These are phyloP conservation scores for Kuraishia hungarica DNA, from an alignment of 805 yeast genomes.

Conservation along the genomic window DNA sequence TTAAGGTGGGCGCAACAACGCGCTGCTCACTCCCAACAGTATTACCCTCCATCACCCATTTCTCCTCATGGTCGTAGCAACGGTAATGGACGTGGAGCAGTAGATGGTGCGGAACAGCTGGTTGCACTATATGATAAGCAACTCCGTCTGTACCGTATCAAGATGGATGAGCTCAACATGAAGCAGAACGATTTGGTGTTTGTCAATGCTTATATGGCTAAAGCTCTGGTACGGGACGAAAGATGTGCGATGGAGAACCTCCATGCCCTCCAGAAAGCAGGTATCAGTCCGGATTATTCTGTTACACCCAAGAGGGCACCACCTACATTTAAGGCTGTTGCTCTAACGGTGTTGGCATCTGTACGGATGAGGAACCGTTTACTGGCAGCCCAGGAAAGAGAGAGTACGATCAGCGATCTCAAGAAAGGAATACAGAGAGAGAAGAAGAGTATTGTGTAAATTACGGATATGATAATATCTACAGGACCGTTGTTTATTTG, in stretches of 20 bases:
- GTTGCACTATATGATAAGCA: conserved; percentile 26
- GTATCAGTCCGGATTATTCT: background rate
- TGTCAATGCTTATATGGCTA: conserved; percentile 21
- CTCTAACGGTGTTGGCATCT: conserved; percentile 27
- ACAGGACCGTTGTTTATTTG: background rate
- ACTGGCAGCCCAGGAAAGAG: conserved; percentile 20
- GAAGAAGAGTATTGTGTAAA: conserved; percentile 6
- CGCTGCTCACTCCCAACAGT: background rate
- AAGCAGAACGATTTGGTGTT: conserved; percentile 25
- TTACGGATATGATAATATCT: background rate
- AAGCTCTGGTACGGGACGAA: conserved; percentile 18
- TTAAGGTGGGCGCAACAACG: background rate
- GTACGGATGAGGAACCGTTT: conserved; percentile 26
- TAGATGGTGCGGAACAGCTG: background rate
- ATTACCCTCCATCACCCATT: conserved; percentile 2
- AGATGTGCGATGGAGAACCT: conserved; percentile 4
- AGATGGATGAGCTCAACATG: conserved; percentile 33
- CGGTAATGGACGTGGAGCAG: background rate
- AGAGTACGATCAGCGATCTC: conserved; percentile 8
- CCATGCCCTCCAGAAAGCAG: background rate
- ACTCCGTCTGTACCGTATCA: conserved; percentile 36
- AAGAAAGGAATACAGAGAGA: conserved; percentile 24
- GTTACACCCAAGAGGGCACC: conserved; percentile 6
- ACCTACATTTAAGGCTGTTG: conserved; percentile 17
- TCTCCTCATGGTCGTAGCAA: background rate